Evolutionary conservation across 176 grass and related monocot genomes (phyloP).

Genomic region (Themeda triandra): DNA sequence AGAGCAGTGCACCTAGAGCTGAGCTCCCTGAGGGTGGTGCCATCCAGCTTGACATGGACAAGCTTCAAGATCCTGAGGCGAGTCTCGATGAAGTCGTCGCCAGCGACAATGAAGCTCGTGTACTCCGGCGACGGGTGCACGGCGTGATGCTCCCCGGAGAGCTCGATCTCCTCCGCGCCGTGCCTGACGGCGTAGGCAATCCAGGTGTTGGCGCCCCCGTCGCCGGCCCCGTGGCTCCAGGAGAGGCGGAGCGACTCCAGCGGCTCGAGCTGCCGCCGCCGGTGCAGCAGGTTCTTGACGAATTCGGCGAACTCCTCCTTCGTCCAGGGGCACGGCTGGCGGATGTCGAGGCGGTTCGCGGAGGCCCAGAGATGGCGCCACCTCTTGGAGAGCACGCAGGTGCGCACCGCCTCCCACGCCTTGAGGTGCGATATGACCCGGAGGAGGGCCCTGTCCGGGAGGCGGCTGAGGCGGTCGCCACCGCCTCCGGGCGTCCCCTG

Average conservation of each 20-base stretch:
- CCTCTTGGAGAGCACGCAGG: neutral
- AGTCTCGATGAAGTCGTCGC: neutral
- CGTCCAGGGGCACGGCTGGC: neutral
- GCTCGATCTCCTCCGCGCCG: neutral
- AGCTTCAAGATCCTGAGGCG: conserved; percentile 25
- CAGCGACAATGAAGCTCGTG: neutral
- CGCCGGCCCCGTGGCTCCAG: conserved; percentile 33
- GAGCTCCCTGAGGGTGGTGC: neutral
- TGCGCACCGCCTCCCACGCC: conserved; percentile 34
- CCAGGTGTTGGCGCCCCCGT: neutral
- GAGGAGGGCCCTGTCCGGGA: neutral
- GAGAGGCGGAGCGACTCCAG: conserved; percentile 23
- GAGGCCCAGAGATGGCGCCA: conserved; percentile 17
- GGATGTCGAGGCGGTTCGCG: conserved; percentile 13
- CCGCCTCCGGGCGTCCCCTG: neutral
- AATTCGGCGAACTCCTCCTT: neutral
- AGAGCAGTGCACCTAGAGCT: conserved; percentile 12
- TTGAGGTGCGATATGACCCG: conserved; percentile 1
- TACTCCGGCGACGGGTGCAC: neutral
- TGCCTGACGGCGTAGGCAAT: conserved; percentile 13
- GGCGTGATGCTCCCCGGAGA: neutral
- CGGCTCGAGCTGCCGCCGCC: neutral
- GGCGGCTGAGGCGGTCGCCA: neutral
- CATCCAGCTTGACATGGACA: neutral
- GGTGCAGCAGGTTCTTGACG: conserved; percentile 12